phyloP scores from a whole-genome alignment of 345 rosid genomes.

The Jatropha curcas region DNA sequence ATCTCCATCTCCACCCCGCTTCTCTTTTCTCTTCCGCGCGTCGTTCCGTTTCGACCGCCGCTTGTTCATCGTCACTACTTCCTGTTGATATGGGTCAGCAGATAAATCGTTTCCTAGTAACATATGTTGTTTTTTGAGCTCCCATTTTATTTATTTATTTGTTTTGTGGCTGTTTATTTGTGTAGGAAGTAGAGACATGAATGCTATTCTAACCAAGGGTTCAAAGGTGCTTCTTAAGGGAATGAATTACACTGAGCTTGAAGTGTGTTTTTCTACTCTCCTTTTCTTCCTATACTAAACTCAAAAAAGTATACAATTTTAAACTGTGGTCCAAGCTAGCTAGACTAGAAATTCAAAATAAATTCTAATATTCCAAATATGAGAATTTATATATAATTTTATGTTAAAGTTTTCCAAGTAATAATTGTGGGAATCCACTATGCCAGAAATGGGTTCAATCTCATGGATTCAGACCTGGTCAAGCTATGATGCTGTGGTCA shows the following conservation, averaged over 20 bases:
- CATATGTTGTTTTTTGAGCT: not conserved
- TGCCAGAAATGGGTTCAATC: constrained; percentile 81
- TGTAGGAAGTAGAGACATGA: constrained; percentile 19
- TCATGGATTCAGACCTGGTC: too few species aligned
- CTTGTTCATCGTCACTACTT: constrained; percentile 26
- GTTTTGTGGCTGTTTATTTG: not conserved
- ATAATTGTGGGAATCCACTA: constrained; percentile 12
- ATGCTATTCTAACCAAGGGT: constrained; percentile 20
- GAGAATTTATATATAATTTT: too few species aligned
- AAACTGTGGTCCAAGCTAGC: not conserved
- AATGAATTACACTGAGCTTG: constrained; percentile 64
- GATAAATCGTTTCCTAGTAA: not conserved
- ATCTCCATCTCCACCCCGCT: not conserved
- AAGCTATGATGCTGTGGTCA: too few species aligned
- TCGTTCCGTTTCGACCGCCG: constrained; percentile 24
- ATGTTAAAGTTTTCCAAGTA: too few species aligned
- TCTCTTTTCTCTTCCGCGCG: constrained; percentile 26
- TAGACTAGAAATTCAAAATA: too few species aligned
- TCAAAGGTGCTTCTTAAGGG: constrained; percentile 68
- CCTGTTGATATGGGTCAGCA: constrained; percentile 14
- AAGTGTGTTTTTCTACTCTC: constrained; percentile 41
- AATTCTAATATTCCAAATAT: too few species aligned
- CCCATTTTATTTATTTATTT: not conserved
- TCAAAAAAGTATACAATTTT: too few species aligned
- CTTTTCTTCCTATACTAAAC: not conserved